A percentile compares a stretch with the other conserved stretches of the same genome.
Conservation (phyloP, 495 filamentous ascomycete species). For the Hypoxylon lenormandii region DNA sequence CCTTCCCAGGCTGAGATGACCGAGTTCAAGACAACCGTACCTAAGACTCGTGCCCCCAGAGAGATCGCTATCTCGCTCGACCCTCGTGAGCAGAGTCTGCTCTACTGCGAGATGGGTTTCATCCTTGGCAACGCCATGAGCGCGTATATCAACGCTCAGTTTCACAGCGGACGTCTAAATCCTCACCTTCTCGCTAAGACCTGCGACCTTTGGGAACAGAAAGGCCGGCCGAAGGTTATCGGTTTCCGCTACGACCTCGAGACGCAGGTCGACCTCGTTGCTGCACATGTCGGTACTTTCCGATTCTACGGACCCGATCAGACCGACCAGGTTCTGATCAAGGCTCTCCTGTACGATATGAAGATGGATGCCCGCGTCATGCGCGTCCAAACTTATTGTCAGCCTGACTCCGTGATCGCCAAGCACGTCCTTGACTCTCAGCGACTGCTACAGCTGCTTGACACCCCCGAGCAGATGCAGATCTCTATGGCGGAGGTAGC, state of each 20-base stretch:
- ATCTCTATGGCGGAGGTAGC: constrained; percentile 53
- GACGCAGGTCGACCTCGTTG: constrained; percentile 61
- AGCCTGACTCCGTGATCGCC: constrained; percentile 61
- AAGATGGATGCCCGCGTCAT: constrained; percentile 56
- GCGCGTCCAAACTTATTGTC: constrained; percentile 59
- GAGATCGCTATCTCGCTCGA: constrained; percentile 54
- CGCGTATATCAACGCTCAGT: constrained; percentile 55
- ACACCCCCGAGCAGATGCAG: constrained; percentile 50
- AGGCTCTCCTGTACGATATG: constrained; percentile 56
- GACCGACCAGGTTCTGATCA: constrained; percentile 39
- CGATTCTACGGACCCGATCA: constrained; percentile 57
- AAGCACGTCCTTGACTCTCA: constrained; percentile 60
- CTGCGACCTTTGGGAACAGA: constrained; percentile 55
- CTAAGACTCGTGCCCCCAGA: constrained; percentile 23
- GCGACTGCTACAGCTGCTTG: constrained; percentile 54
- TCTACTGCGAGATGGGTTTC: constrained; percentile 63
- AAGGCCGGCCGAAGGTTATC: constrained; percentile 58
- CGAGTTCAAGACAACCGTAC: constrained; percentile 40
- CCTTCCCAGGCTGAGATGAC: constrained; percentile 44
- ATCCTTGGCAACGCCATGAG: constrained; percentile 52
- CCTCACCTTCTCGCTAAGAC: constrained; percentile 51
- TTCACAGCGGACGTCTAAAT: constrained; percentile 56
- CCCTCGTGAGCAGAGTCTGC: constrained; percentile 60
- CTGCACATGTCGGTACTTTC: constrained; percentile 56
- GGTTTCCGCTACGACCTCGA: constrained; percentile 63